Evolutionary conservation across 768 basidiomycete genomes (phyloP).

Genomic region (Collybia sordida): DNA sequence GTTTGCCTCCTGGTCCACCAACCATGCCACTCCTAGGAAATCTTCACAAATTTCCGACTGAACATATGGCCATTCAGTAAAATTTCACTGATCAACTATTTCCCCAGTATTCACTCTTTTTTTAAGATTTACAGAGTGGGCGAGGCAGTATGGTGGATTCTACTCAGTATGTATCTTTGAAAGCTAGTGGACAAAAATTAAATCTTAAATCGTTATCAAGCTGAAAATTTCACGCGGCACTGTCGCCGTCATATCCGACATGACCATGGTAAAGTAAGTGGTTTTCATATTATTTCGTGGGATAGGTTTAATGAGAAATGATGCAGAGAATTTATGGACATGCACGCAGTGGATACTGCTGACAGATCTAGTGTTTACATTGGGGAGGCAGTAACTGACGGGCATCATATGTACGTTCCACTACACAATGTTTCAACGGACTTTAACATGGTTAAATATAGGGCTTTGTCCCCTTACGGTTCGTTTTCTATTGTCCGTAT

Average conservation of each 20-base stretch:
- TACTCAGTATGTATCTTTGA: neutral
- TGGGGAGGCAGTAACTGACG: no score
- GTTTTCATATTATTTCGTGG: neutral
- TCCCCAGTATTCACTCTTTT: neutral
- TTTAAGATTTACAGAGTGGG: neutral
- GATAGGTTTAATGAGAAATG: no score
- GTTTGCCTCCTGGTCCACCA: slow-evolving; percentile 22
- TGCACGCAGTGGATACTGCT: no score
- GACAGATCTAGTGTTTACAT: no score
- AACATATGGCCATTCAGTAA: no score
- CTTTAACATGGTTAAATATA: no score
- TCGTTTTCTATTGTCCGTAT: neutral
- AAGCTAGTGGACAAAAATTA: neutral
- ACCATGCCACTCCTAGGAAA: slow-evolving; percentile 23
- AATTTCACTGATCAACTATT: no score
- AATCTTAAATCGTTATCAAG: no score
- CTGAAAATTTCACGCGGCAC: neutral
- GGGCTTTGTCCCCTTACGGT: neutral
- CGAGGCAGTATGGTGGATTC: neutral
- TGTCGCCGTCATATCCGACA: neutral
- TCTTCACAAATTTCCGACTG: slow-evolving; percentile 16
- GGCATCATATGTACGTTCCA: no score
- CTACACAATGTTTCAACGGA: no score
- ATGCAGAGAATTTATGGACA: no score
- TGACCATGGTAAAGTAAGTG: neutral